Evolutionary conservation across 1,139 yeast genomes (phyloP), one percentile per base, ranked within the genome.

Genomic region (Pneumocystis oryctolagi): DNA sequence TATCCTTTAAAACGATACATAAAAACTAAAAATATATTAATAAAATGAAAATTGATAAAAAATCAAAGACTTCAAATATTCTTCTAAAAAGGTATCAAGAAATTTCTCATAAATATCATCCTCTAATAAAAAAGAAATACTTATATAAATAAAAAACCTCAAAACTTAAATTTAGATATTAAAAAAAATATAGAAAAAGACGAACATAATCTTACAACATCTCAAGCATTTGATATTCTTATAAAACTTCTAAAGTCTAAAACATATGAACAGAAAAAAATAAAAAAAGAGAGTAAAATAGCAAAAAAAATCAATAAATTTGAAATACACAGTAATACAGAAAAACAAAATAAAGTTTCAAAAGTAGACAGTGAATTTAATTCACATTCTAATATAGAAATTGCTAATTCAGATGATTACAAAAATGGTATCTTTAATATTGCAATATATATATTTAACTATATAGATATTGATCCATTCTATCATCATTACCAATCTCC

Each of bases 401-500:
- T 9, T 14, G 12, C 16, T 25, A 20, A 47, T 25, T 47, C 30
- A 3, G 30, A 47, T 47, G 25, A 25, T 25, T n/a, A 20, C 5
- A 31, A 47, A 47, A 47, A 47, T 47, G 14, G 55, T 47, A 47
- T 47, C 4, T 47, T 25, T 47, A 47, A 47, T 47, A 28, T 25
- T 20, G 68, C 6, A 70, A 68, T 1, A 72, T 67, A 6, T 70
- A 68, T 9, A 72, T 69, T 8, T 2, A 78, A 74, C 31, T 70
- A 70, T n/a, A 75, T 71, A 6, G 69, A 68, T 9, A 72, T 71
- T 25, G 82, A 79, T 60, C 88, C 95, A 0, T 89, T 86, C 69
- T 89, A 87, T 66, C 71, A 75, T 32, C 97, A 90, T 71, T 90
- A 85, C 72, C 86, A 84, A 62, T 74, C 76, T 35, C 77, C 80